phyloP scores from a whole-genome alignment of 176 grass and related monocot species.

The Microstegium vimineum region DNA sequence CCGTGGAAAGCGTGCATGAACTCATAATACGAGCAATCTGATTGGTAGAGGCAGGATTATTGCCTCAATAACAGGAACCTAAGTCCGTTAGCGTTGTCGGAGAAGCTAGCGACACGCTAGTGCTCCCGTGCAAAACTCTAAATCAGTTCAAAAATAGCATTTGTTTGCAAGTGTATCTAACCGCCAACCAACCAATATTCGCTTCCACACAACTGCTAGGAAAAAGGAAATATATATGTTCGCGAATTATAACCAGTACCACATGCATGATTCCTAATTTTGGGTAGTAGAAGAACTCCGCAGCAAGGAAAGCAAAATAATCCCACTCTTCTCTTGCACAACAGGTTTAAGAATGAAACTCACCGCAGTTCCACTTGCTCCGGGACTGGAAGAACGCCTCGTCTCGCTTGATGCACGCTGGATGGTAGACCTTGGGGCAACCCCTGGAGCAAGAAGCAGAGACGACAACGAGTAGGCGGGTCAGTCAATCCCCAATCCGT shows the following conservation, averaged over 20 bases:
- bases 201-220: neutral
- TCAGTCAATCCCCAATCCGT: neutral
- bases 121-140: neutral
- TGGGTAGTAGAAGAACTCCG: neutral
- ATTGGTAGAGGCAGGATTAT: neutral
- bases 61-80: neutral
- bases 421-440: slow-evolving; percentile 97
- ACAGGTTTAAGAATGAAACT: neutral
- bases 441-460: slow-evolving; percentile 47
- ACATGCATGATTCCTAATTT: neutral
- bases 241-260: too few relatives aligned
- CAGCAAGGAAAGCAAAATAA: neutral
- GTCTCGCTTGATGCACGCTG: slow-evolving; percentile 80
- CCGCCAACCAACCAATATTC: neutral
- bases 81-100: neutral
- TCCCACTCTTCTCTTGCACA: neutral
- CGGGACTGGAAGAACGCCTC: slow-evolving; percentile 82
- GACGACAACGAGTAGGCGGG: neutral
- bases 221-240: neutral
- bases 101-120: neutral
- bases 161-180: neutral
- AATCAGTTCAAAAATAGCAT: neutral
- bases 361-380: slow-evolving; percentile 93
- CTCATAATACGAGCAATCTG: neutral
- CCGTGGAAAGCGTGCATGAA: too few relatives aligned